Evolutionary conservation across 2,329 filamentous ascomycete genomes (phyloP).

Genomic region (Aureobasidium sp.): DNA sequence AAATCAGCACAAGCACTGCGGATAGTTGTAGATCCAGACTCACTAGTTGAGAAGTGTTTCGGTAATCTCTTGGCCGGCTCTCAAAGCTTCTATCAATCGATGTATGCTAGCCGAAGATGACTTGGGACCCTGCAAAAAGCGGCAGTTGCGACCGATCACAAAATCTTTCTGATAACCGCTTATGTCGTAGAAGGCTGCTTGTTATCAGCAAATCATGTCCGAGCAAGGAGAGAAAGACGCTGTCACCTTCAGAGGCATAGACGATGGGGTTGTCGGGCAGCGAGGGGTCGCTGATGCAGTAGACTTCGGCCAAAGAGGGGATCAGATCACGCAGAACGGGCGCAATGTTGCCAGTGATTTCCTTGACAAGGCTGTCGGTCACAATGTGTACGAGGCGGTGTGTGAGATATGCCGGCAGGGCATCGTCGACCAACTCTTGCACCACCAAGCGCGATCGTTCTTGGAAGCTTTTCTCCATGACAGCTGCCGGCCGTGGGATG

Average conservation of each 20-base stretch:
- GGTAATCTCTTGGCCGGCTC: slow-evolving; percentile 32
- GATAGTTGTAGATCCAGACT: background rate
- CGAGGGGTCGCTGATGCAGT: slow-evolving; percentile 37
- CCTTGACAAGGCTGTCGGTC: slow-evolving; percentile 35
- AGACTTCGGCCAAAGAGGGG: slow-evolving; percentile 36
- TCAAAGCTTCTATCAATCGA: slow-evolving; percentile 29
- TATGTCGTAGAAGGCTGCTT: slow-evolving; percentile 37
- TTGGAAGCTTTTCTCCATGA: slow-evolving; percentile 30
- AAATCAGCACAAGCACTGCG: background rate
- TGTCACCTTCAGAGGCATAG: slow-evolving; percentile 33
- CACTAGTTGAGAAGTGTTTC: slow-evolving; percentile 37
- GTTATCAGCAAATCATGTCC: too few species aligned
- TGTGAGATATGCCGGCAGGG: slow-evolving; percentile 35
- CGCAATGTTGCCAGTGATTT: slow-evolving; percentile 34
- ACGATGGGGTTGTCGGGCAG: slow-evolving; percentile 37
- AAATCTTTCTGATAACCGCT: slow-evolving; percentile 36
- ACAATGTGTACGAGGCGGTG: slow-evolving; percentile 31
- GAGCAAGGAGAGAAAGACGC: background rate
- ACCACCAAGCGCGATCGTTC: slow-evolving; percentile 24
- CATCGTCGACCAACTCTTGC: slow-evolving; percentile 31
- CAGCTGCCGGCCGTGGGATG: slow-evolving; percentile 24
- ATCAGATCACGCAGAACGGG: slow-evolving; percentile 34
- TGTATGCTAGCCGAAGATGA: slow-evolving; percentile 26
- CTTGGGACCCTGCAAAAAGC: slow-evolving; percentile 36
- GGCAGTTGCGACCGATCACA: slow-evolving; percentile 36